phyloP scores from a whole-genome alignment of 495 filamentous ascomycete genomes.

The Podospora australis region DNA sequence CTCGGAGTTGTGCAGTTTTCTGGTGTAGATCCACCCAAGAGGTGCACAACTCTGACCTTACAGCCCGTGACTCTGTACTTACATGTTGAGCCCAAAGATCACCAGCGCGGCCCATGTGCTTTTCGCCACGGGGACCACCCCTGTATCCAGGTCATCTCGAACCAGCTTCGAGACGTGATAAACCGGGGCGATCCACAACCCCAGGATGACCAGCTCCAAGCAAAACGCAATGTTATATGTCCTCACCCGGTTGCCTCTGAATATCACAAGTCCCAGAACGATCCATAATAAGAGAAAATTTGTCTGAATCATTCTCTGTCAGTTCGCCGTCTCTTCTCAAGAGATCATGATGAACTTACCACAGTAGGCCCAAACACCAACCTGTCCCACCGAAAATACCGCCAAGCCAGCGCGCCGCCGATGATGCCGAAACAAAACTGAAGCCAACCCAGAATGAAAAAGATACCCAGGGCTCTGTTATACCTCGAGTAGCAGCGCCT shows the following conservation, averaged over 20 bases:
- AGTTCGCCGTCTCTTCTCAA: too few species aligned
- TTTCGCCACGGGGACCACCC: constrained; percentile 3
- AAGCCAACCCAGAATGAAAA: constrained; percentile 22
- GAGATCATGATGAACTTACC: too few species aligned
- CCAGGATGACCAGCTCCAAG: constrained; percentile 25
- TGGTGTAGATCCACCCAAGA: too few species aligned
- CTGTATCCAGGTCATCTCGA: background rate
- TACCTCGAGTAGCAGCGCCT: constrained; percentile 21
- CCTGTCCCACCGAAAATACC: constrained; percentile 15
- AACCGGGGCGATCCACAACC: constrained; percentile 25
- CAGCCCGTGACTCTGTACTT: too few species aligned
- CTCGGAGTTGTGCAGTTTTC: too few species aligned
- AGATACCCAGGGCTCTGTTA: constrained; percentile 16
- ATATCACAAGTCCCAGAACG: constrained; percentile 14
- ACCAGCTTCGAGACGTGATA: constrained; percentile 14
- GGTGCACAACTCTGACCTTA: too few species aligned
- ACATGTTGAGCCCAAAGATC: constrained; percentile 25
- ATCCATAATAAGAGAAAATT: constrained; percentile 27
- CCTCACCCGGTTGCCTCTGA: constrained; percentile 11
- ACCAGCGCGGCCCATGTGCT: constrained; percentile 13
- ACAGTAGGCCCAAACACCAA: constrained; percentile 25
- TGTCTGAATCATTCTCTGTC: too few species aligned
- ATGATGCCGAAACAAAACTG: constrained; percentile 23
- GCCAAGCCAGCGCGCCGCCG: constrained; percentile 18
- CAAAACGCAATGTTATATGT: constrained; percentile 17